Percentiles rank a stretch among this genome's conserved stretches.
phyloP scores from a whole-genome alignment of 164 flowering plant species.

The Aristolochia contorta region DNA sequence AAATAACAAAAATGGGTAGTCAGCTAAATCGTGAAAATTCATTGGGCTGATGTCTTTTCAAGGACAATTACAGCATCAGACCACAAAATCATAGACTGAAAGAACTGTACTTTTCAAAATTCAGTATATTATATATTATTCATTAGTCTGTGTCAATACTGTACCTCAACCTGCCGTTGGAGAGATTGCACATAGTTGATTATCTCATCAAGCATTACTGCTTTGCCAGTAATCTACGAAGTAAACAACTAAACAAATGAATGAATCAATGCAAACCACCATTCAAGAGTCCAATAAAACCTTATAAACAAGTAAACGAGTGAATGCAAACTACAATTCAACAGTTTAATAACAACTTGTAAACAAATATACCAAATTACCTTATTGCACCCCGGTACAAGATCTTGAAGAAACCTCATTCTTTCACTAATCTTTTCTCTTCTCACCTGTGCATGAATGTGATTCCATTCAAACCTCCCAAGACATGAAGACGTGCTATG shows the following conservation, averaged over 20 bases:
- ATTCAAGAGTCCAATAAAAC: not conserved
- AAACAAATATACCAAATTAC: slow-evolving; percentile 18
- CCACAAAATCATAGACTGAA: not conserved
- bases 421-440: slow-evolving; percentile 94
- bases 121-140: not conserved
- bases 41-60: not conserved
- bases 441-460: slow-evolving; percentile 53
- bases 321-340: not conserved
- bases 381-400: slow-evolving; percentile 98
- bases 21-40: not conserved
- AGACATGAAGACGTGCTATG: not conserved
- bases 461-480: slow-evolving; percentile 8
- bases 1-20: not conserved
- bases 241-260: not conserved
- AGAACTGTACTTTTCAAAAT: not conserved
- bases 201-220: slow-evolving; percentile 97
- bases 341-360: not conserved
- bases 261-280: not conserved
- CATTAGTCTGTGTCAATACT: slow-evolving; percentile 5
- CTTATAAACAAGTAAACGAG: not conserved
- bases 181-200: slow-evolving; percentile 97
- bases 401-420: slow-evolving; percentile 95
- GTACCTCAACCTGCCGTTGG: slow-evolving; percentile 96
- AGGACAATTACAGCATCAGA: not conserved
- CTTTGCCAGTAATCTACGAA: slow-evolving; percentile 83